phyloP scores from a whole-genome alignment of 106 monocot genomes.

The Iris macrosiphon region DNA sequence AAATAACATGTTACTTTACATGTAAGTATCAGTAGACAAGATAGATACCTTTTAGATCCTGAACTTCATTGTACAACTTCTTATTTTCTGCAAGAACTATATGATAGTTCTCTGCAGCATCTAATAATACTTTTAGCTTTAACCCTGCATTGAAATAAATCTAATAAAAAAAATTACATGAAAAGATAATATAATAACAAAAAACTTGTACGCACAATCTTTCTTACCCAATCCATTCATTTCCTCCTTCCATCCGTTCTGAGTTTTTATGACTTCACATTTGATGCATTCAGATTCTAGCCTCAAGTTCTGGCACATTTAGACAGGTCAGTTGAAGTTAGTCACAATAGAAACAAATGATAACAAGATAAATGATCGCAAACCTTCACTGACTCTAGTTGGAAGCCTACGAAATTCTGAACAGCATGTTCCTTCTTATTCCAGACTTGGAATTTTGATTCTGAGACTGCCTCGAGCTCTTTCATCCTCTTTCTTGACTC shows the following conservation, averaged over 20 bases:
- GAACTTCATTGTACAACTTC: slow-evolving; percentile 85
- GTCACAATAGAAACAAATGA: slow-evolving; percentile 8
- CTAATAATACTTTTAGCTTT: slow-evolving; percentile 67
- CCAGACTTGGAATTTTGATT: slow-evolving; percentile 57
- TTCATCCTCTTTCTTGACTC: slow-evolving; percentile 49
- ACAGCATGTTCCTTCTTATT: slow-evolving; percentile 53
- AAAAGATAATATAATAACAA: neutral
- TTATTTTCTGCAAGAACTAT: slow-evolving; percentile 77
- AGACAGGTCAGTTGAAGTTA: neutral
- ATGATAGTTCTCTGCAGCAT: slow-evolving; percentile 95
- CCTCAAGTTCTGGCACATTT: slow-evolving; percentile 46
- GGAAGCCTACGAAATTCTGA: slow-evolving; percentile 47
- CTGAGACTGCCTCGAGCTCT: slow-evolving; percentile 49
- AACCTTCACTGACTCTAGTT: slow-evolving; percentile 65
- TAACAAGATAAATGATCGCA: neutral
- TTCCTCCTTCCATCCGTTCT: slow-evolving; percentile 61
- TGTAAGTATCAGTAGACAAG: no score
- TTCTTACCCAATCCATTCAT: slow-evolving; percentile 53
- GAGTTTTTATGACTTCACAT: slow-evolving; percentile 40
- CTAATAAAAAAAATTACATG: neutral
- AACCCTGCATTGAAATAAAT: slow-evolving; percentile 33
- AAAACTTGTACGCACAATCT: neutral
- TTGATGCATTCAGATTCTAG: slow-evolving; percentile 55
- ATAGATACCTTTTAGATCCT: slow-evolving; percentile 83
- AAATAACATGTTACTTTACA: no score